Percentiles rank a stretch among this genome's conserved stretches.
These are phyloP conservation scores for Kuraishia borneana DNA, from an alignment of 805 yeast genomes.

Conservation along the genomic window DNA sequence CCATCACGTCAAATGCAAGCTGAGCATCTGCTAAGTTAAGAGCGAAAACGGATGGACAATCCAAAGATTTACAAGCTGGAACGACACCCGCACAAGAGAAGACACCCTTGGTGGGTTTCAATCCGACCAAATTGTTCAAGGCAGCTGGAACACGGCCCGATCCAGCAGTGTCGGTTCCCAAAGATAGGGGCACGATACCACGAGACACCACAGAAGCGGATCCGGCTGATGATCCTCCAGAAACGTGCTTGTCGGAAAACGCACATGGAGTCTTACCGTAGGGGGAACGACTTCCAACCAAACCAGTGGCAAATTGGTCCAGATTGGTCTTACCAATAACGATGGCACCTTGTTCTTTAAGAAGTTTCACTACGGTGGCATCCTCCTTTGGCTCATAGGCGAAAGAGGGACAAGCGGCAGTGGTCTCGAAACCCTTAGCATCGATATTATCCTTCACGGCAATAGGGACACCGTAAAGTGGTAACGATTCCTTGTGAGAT, in stretches of 20 bases:
- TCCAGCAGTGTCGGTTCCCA: constrained; percentile 98
- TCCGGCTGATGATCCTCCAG: constrained; percentile 96
- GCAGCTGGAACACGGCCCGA: constrained; percentile 98
- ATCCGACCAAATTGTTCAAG: constrained; percentile 80
- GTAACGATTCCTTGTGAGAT: constrained; percentile 39
- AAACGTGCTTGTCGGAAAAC: constrained; percentile 65
- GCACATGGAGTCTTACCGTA: constrained; percentile 84
- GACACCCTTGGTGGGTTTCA: constrained; percentile 86
- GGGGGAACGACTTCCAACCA: constrained; percentile 92
- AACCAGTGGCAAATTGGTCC: constrained; percentile 96
- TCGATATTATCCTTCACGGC: constrained; percentile 95
- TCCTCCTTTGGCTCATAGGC: constrained; percentile 59
- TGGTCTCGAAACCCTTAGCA: constrained; percentile 69
- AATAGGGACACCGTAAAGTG: constrained; percentile 87
- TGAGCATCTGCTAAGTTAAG: constrained; percentile 78
- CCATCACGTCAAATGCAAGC: constrained; percentile 56
- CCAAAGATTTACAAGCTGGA: constrained; percentile 93
- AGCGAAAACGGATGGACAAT: constrained; percentile 83
- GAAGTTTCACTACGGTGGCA: constrained; percentile 61
- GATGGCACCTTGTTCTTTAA: constrained; percentile 86
- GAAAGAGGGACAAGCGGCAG: constrained; percentile 92
- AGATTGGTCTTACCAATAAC: constrained; percentile 88
- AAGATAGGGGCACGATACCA: constrained; percentile 79
- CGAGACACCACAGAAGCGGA: constrained; percentile 87
- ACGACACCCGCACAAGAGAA: constrained; percentile 88